Evolutionary conservation across 192 early-diverging fungal species (phyloP).

Genomic region (Coemansia sp.): DNA sequence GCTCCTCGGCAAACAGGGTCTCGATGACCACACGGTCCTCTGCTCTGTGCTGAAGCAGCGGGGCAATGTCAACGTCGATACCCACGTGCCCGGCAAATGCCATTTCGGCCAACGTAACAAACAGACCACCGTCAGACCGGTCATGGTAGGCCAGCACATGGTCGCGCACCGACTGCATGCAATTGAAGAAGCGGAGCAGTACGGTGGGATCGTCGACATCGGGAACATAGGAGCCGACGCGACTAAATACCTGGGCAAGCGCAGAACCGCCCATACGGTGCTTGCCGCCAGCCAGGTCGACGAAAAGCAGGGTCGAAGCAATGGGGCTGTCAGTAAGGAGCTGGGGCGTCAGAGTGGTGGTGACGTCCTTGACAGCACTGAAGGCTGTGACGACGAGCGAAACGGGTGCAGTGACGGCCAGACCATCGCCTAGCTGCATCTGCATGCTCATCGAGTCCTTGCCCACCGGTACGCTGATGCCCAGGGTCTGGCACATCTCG

Average conservation of each 20-base stretch:
- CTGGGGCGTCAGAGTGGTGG: slow-evolving; percentile 89
- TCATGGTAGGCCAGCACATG: slow-evolving; percentile 95
- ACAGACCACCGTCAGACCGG: slow-evolving; percentile 96
- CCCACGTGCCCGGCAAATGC: slow-evolving; percentile 93
- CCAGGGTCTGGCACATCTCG: slow-evolving; percentile 88
- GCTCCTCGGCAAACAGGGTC: slow-evolving; percentile 94
- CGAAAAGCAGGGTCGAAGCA: slow-evolving; percentile 63
- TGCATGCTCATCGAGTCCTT: slow-evolving; percentile 99
- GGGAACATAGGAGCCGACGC: slow-evolving; percentile 76
- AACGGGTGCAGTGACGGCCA: slow-evolving; percentile 80
- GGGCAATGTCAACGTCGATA: slow-evolving; percentile 63
- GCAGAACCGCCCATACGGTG: slow-evolving; percentile 91
- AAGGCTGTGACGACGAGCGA: slow-evolving; percentile 93
- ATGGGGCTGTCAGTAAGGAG: slow-evolving; percentile 58
- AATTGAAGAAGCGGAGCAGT: slow-evolving; percentile 79
- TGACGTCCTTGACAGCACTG: slow-evolving; percentile 81
- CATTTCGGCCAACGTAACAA: slow-evolving; percentile 94
- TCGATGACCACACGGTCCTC: slow-evolving; percentile 55
- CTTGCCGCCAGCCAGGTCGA: slow-evolving; percentile 83
- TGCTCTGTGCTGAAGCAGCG: slow-evolving; percentile 6
- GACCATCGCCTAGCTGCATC: slow-evolving; percentile 71
- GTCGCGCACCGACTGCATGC: slow-evolving; percentile 57
- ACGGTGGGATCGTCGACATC: slow-evolving; percentile 76
- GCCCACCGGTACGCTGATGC: slow-evolving; percentile 95
- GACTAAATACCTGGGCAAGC: slow-evolving; percentile 89